Evolutionary conservation across 2,329 filamentous ascomycete genomes (phyloP), one percentile per base, ranked within the genome.

Genomic region (Penicillium sumatraense): DNA sequence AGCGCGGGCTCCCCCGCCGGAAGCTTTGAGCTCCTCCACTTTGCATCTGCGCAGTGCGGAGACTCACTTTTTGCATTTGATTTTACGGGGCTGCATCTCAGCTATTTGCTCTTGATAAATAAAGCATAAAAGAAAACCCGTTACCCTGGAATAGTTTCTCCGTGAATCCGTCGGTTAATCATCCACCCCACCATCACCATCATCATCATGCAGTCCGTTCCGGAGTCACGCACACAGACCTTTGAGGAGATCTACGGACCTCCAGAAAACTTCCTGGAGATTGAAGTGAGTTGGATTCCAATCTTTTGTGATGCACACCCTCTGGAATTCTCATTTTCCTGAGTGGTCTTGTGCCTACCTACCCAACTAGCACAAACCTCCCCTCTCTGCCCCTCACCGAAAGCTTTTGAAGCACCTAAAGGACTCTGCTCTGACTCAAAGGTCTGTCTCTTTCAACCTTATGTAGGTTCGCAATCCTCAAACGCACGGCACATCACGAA

Each of bases 231-330:
- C 69, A 87, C 90, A 78, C 95, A 99, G 81, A 95, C 89, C 72
- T 98, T 97, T 73, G 95, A 99, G 79, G 95, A 99, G 83, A 96
- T 98, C 75, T 99, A 99, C 77, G 95, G 93, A 13, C 91, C 93
- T 45, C 95, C 95, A 5, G 95, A 99, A 83, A 99, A 99, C 81
- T 97, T 98, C 73, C 85, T 99, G 51, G 95, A 99, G 81, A 96
- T 99, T 62, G 95, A 99, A 83, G 93, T 95, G 75, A 55, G 78
- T 72, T 29, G 33, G 21, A 9, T 9, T 36, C 20, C 26, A 24
- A 14, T 5, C 20, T 1, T 36, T 45, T 3, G 1, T 18, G n/a
- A n/a, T n/a, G n/a, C n/a, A n/a, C n/a, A n/a, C n/a, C n/a, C 36
- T 14, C 26, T 16, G 9, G 6, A 13, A 4, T n/a, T 13, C 4